Conservation (phyloP, 495 filamentous ascomycete species). For the Hypoxylon fuscum region DNA sequence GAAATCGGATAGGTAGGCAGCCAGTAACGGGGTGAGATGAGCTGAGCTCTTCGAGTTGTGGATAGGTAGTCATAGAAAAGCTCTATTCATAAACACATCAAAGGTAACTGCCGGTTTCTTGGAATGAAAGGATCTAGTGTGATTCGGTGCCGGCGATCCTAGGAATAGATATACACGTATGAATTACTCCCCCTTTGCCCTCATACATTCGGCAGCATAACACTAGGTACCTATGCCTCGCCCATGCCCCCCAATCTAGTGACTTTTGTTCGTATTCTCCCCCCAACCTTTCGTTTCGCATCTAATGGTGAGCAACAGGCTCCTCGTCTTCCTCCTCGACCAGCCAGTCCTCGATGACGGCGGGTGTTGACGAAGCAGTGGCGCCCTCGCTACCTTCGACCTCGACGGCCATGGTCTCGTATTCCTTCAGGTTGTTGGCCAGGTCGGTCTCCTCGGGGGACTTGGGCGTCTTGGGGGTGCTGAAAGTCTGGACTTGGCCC, state of each 20-base stretch:
- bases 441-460: conserved; percentile 94
- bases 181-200: conserved; percentile 10
- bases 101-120: not conserved
- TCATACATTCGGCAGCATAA: conserved; percentile 9
- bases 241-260: not conserved
- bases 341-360: conserved; percentile 59
- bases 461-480: conserved; percentile 75
- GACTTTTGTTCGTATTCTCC: not conserved
- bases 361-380: conserved; percentile 43
- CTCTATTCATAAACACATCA: too few species aligned
- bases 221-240: conserved; percentile 11
- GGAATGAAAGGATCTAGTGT: conserved; percentile 33
- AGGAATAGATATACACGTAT: conserved; percentile 39
- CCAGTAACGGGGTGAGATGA: too few species aligned
- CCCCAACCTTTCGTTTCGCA: not conserved
- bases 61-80: too few species aligned
- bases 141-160: conserved; percentile 35
- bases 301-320: conserved; percentile 49
- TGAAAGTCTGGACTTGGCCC: conserved; percentile 91
- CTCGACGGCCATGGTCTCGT: conserved; percentile 92
- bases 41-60: too few species aligned
- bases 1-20: too few species aligned
- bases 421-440: conserved; percentile 86
- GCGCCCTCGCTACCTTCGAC: conserved; percentile 82
- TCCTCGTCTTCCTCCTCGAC: conserved; percentile 59